A percentile compares a stretch with the other conserved stretches of the same genome.
Conservation (phyloP, 306 rosid genomes). For the Ziziphus jujuba region DNA sequence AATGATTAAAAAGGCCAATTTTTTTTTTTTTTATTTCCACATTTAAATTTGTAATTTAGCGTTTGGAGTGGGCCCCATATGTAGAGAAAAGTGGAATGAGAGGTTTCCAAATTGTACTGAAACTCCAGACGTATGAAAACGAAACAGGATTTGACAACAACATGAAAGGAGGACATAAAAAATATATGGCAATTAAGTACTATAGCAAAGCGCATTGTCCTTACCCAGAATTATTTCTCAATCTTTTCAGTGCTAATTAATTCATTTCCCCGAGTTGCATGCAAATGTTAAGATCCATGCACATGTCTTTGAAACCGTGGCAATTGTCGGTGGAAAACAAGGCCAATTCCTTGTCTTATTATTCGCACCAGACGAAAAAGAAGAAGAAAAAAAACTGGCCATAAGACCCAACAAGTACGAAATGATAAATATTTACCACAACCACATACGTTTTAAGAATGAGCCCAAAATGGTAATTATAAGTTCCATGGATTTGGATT, state of each 20-base stretch:
- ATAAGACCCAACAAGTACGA: background rate
- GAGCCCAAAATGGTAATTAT: too few species aligned
- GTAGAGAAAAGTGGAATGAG: background rate
- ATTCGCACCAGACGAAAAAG: background rate
- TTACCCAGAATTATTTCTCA: background rate
- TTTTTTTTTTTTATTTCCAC: background rate
- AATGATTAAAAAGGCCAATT: too few species aligned
- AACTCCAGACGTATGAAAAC: constrained; percentile 10
- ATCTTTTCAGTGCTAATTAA: background rate
- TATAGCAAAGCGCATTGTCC: background rate
- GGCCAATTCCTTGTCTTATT: constrained; percentile 8
- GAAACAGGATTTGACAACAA: constrained; percentile 19
- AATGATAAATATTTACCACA: too few species aligned
- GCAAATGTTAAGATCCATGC: constrained; percentile 6
- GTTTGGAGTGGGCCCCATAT: constrained; percentile 19
- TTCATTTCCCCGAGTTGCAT: constrained; percentile 4
- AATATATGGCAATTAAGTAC: background rate
- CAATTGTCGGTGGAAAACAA: constrained; percentile 9
- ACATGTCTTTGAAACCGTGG: constrained; percentile 11
- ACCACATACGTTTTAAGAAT: too few species aligned
- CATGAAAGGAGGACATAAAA: background rate
- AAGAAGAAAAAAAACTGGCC: background rate
- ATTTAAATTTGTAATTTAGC: background rate
- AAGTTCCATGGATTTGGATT: constrained; percentile 16
- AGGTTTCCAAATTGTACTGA: constrained; percentile 11